Base-by-base conservation (phyloP, 352 stramenopile species). In the Pythium rhizo-oryzae region DNA sequence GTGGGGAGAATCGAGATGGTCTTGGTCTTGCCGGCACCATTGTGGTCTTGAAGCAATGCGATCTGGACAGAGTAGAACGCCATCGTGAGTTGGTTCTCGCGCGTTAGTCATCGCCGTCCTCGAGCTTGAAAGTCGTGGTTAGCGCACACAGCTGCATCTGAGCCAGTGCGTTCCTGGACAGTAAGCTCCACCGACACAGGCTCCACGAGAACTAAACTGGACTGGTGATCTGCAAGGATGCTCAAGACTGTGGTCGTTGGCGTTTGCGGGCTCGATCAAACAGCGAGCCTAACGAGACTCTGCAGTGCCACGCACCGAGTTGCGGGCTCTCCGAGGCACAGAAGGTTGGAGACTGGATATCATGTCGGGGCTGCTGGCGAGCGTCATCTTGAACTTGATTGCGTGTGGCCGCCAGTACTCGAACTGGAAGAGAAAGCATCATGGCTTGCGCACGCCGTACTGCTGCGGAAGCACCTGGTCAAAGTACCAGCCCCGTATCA, bases 41-140 rank as follows among this genome's bases (percentile, higher is more conserved):
- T 90, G 72, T 91, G 85, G 0, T 96, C 96, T 13, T 99, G 74
- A 9, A 99, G 73, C 18, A 82, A 87, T 13, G 93, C 96, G 72
- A 98, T 98, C 72, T 99, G 93, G 1, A 90, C 89, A n/a, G 87
- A 78, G 63, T 98, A 98, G 54, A 99, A 88, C 21, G 85, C 96
- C 13, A 98, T 69, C 60, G 91, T 81, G 8, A 99, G 64, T 1
- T 77, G 68, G 37, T 97, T 0, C 98, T 91, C 5, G 93, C 96
- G 8, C 86, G 74, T 25, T 97, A 96, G 19, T 77, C 50, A 8
- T 83, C 76, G 25, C 81, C 90, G 25, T 89, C 90, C n/a, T 81
- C 75, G 25, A 77, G 76, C 41, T 74, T 78, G 71, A 95, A 96
- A 18, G 61, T 51, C 30, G 80, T 82, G 9, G 58, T 74, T 7